Evolutionary conservation across 2,329 filamentous ascomycete genomes (phyloP), one percentile per base, ranked within the genome.

Genomic region (Chrysosporium keratinophilum): DNA sequence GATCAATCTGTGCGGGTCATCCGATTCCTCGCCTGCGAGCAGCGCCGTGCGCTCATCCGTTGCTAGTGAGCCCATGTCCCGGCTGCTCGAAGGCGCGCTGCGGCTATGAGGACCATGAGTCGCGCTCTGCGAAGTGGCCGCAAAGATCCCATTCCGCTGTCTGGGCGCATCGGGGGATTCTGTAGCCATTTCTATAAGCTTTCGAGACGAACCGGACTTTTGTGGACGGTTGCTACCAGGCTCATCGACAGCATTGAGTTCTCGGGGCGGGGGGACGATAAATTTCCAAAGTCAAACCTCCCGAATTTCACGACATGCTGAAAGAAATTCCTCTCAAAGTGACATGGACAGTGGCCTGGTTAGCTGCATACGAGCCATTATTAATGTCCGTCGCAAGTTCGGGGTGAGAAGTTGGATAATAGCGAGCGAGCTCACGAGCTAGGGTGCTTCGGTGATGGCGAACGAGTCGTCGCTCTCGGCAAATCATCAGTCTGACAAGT

Each of bases 1-100:
- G 5, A 35, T 15, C 35, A 43, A 40, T 41, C 17, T 23, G 15
- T 33, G 42, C 33, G 50, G 39, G 31, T 11, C 14, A 47, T 37
- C 42, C 10, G 46, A 37, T 23, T 51, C 35, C 2, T 17, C 42
- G 37, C 19, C 12, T 9, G 55, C 23, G 12, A 57, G 52, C 49
- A 57, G 28, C 28, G 40, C 43, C 0, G 52, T 53, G 41, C 52
- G 53, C 41, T 57, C 56, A 23, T 55, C 52, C 7, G 20, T 15
- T 7, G 39, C 12, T 33, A 43, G 28, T 23, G 43, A 34, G 17
- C 28, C 52, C 52, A 50, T 54, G 9, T 43, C 40, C 12, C 10
- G 12, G 28, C 17, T 50, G 39, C 14, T 23, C 14, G 39, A 11
- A 28, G 23, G 23, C 19, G 10, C 45, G 19, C 9, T 3, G 45